Evolutionary conservation across 768 basidiomycete genomes (phyloP), one percentile per base, ranked within the genome.

Genomic region (Panaeolus cyanescens): DNA sequence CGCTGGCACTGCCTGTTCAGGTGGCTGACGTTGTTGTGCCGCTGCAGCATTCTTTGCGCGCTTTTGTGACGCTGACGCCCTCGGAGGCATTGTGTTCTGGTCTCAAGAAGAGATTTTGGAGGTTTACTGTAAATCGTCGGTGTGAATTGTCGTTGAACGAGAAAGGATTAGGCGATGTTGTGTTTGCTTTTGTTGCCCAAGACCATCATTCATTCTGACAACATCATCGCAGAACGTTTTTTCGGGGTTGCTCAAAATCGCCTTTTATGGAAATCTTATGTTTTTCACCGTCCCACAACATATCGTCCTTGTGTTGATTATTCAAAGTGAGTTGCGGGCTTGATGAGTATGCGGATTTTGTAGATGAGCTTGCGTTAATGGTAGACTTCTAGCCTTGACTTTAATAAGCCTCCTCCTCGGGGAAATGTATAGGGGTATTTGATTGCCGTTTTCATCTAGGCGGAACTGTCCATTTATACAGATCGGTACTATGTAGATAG

Each of bases 201-300:
- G 22, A 50, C 45, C 45, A 50, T 50, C 45, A 50, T 50, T 50
- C 45, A 50, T 50, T 50, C 45, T 50, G 45, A 50, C 45, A 50
- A 50, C 45, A 50, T 50, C 45, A 50, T 50, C 45, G 45, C 45
- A 50, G 45, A 50, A 50, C 45, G 45, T 50, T 50, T 50, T 50
- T 50, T 42, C 8, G 15, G 45, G 22, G 45, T 25, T 1, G 25
- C 4, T n/a, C 45, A 50, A 50, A 50, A 50, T 50, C 45, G 45
- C 45, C 45, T 50, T 50, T 50, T 50, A 50, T 50, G 45, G 45
- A 50, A 50, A 28, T 28, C 45, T 50, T 50, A 50, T 50, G 45
- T 50, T 50, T 50, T 50, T 34, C 15, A 5, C 15, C 45, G 17
- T 50, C 45, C 25, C 13, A 13, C 6, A 34, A 6, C 33, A 34